phyloP scores from a whole-genome alignment of 1,284 basidiomycete species.

The Ustilago sp. region DNA sequence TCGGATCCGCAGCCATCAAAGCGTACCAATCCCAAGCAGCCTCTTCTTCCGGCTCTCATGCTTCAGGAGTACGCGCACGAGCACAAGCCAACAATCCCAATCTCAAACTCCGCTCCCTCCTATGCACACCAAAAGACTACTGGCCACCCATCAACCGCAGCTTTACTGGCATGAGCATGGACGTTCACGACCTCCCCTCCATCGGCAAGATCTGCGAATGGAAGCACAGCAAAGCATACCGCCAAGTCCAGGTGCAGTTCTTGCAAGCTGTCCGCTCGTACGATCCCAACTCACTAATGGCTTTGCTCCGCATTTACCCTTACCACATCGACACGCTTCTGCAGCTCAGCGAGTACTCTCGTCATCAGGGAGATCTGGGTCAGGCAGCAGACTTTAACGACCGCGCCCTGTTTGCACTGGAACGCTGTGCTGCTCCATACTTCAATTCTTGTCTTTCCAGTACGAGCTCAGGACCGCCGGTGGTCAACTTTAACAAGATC shows the following conservation, averaged over 20 bases:
- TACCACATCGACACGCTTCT: slow-evolving; percentile 68
- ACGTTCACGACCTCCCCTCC: slow-evolving; percentile 44
- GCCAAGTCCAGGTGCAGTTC: slow-evolving; percentile 66
- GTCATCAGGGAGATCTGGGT: slow-evolving; percentile 67
- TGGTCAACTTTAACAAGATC: slow-evolving; percentile 62
- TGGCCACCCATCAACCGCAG: slow-evolving; percentile 66
- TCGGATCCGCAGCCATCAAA: slow-evolving; percentile 68
- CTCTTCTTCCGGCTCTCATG: slow-evolving; percentile 19
- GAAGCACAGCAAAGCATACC: slow-evolving; percentile 63
- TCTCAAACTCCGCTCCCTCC: slow-evolving; percentile 56
- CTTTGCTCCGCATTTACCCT: slow-evolving; percentile 62
- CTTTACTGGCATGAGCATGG: slow-evolving; percentile 66
- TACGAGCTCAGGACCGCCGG: slow-evolving; percentile 52
- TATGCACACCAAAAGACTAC: slow-evolving; percentile 61
- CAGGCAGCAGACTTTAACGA: slow-evolving; percentile 66
- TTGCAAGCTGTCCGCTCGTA: slow-evolving; percentile 64
- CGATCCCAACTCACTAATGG: slow-evolving; percentile 62
- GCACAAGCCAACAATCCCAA: slow-evolving; percentile 64
- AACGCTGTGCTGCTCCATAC: slow-evolving; percentile 59
- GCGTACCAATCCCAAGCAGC: slow-evolving; percentile 60
- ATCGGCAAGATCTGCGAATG: slow-evolving; percentile 57
- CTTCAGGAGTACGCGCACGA: slow-evolving; percentile 47
- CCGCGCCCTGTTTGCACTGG: slow-evolving; percentile 65
- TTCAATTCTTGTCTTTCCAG: slow-evolving; percentile 62
- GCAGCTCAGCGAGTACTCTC: slow-evolving; percentile 63